These are phyloP conservation scores for Linum usitatissimum DNA, from an alignment of 345 rosid genomes.

Conservation along the genomic window DNA sequence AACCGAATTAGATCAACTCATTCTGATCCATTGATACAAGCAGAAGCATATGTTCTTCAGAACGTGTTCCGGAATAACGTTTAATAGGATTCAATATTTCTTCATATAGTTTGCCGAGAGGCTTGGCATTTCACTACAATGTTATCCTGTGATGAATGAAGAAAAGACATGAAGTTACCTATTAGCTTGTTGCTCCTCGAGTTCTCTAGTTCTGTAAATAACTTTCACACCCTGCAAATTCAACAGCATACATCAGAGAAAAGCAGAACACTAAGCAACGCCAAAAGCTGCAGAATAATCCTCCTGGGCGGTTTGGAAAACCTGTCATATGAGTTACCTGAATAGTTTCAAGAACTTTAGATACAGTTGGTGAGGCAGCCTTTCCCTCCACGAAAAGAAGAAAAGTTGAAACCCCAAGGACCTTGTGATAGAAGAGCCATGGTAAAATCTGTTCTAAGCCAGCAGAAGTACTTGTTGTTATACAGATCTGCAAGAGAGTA, in stretches of 20 bases:
- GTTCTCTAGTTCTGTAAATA: slow-evolving; percentile 64
- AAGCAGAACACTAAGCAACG: slow-evolving; percentile 9
- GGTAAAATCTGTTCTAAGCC: slow-evolving; percentile 83
- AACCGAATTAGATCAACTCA: slow-evolving; percentile 12
- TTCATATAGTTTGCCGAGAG: background rate
- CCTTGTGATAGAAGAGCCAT: slow-evolving; percentile 87
- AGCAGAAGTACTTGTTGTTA: slow-evolving; percentile 85
- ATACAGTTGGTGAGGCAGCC: slow-evolving; percentile 63
- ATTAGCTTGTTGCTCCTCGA: slow-evolving; percentile 80
- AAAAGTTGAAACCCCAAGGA: slow-evolving; percentile 73
- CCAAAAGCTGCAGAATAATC: background rate
- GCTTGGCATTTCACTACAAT: background rate
- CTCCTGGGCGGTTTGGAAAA: background rate
- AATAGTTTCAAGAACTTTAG: slow-evolving; percentile 64
- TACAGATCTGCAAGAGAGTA: slow-evolving; percentile 43
- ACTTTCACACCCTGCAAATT: slow-evolving; percentile 67
- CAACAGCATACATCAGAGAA: slow-evolving; percentile 2
- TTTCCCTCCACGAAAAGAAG: slow-evolving; percentile 91
- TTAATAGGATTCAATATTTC: background rate
- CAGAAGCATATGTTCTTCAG: background rate
- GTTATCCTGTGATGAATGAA: background rate
- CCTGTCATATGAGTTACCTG: slow-evolving; percentile 40
- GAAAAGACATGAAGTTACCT: slow-evolving; percentile 35
- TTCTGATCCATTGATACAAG: background rate
- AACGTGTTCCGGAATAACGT: slow-evolving; percentile 1